Percentiles rank a stretch among this genome's conserved stretches.
These are phyloP conservation scores for Sophora flavescens DNA, from an alignment of 306 rosid genomes.

Conservation along the genomic window DNA sequence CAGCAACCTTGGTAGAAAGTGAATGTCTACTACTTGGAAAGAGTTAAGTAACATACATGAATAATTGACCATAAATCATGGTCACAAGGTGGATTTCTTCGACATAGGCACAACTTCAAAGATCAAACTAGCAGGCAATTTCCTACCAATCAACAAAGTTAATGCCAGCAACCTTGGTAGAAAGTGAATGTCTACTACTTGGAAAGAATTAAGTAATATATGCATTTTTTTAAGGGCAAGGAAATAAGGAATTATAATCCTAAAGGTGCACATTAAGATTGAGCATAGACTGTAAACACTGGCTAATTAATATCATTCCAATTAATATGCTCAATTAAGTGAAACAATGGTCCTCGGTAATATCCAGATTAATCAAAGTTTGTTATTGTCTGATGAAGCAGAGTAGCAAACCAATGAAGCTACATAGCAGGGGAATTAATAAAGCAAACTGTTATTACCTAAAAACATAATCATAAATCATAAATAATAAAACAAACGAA, in stretches of 20 bases:
- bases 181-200: not conserved
- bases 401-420: conserved; percentile 29
- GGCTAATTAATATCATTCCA: not conserved
- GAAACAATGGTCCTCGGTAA: not conserved
- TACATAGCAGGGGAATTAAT: conserved; percentile 1
- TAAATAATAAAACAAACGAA: conserved; percentile 6
- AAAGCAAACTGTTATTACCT: not conserved
- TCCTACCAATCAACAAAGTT: conserved; percentile 5
- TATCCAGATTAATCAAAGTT: not conserved
- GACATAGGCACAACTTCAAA: conserved; percentile 30
- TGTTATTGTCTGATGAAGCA: not conserved
- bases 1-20: not conserved
- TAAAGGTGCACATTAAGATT: conserved; percentile 14
- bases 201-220: not conserved
- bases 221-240: not conserved
- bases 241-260: not conserved
- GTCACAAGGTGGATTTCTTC: conserved; percentile 11
- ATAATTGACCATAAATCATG: too few species aligned
- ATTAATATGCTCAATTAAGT: too few species aligned
- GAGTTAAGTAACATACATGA: not conserved
- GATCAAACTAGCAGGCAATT: conserved; percentile 26
- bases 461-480: not conserved
- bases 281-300: not conserved
- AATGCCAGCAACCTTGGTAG: conserved; percentile 13
- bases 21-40: not conserved